Conservation (phyloP, 371 early-diverging fungal species). For the Phascolomyces articulosus region DNA sequence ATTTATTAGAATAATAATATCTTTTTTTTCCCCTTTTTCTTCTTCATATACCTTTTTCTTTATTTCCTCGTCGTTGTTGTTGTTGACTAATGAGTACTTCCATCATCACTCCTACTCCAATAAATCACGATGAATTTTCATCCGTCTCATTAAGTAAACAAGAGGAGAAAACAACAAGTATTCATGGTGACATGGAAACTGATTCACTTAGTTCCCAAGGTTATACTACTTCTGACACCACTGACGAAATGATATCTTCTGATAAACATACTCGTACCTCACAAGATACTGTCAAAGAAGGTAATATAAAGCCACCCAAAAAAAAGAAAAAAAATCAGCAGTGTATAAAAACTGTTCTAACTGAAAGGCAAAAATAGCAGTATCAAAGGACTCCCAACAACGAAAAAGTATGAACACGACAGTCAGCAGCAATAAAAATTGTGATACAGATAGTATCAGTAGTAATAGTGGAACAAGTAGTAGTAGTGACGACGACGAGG, state of each 20-base stretch:
- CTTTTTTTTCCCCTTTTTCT: no score
- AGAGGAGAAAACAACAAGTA: not conserved
- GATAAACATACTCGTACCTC: not conserved
- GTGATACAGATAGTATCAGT: no score
- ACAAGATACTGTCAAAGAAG: slow-evolving; percentile 3
- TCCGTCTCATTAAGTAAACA: not conserved
- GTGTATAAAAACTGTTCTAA: not conserved
- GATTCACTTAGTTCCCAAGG: not conserved
- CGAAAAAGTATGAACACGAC: not conserved
- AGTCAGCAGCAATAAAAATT: not conserved
- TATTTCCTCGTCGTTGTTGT: no score
- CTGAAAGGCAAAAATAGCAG: not conserved
- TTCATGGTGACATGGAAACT: not conserved
- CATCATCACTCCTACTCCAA: not conserved
- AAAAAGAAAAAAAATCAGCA: no score
- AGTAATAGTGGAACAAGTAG: not conserved
- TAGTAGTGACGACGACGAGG: not conserved
- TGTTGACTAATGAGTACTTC: not conserved
- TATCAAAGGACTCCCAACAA: not conserved
- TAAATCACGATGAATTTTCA: not conserved
- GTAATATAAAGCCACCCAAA: not conserved
- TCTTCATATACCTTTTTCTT: no score
- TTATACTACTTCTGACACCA: not conserved
- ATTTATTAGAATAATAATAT: no score
- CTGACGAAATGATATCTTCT: not conserved